Evolutionary conservation across 345 rosid species (phyloP).

Genomic region (Eucalyptus viminalis): DNA sequence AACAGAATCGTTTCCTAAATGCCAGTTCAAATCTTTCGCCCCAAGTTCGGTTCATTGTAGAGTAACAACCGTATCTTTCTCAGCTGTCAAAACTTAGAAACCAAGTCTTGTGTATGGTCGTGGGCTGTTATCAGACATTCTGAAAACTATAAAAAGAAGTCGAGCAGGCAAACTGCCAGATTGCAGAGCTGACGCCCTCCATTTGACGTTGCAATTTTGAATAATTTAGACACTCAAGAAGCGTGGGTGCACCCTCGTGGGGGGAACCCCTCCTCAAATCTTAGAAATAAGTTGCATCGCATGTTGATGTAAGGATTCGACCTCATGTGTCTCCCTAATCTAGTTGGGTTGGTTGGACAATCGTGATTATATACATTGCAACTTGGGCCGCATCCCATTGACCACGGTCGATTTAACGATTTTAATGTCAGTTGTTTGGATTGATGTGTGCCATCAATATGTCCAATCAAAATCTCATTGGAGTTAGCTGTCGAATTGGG

Average conservation of each 20-base stretch:
- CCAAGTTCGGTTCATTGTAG: background rate
- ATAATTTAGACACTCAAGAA: background rate
- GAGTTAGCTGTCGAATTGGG: rapidly evolving
- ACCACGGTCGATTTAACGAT: rapidly evolving
- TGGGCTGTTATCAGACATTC: background rate
- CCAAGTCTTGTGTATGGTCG: background rate
- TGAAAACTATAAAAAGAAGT: background rate
- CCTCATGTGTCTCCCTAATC: background rate
- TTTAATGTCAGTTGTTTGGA: background rate
- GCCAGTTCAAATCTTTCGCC: background rate
- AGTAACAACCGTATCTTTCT: background rate
- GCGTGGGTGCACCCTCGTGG: rapidly evolving
- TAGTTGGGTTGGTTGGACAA: background rate
- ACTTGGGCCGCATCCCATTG: rapidly evolving
- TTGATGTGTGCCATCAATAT: background rate
- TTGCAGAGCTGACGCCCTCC: background rate
- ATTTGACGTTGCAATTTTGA: background rate
- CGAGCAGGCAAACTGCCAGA: background rate
- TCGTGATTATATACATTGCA: background rate
- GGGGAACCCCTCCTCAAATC: background rate
- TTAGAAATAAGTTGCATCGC: background rate
- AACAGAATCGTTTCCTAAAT: background rate
- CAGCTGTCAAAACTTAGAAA: background rate
- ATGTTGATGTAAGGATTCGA: background rate
- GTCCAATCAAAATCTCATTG: background rate